Evolutionary conservation across 345 rosid genomes (phyloP), one percentile per base, ranked within the genome.

Genomic region (Eucalyptus curtisii): DNA sequence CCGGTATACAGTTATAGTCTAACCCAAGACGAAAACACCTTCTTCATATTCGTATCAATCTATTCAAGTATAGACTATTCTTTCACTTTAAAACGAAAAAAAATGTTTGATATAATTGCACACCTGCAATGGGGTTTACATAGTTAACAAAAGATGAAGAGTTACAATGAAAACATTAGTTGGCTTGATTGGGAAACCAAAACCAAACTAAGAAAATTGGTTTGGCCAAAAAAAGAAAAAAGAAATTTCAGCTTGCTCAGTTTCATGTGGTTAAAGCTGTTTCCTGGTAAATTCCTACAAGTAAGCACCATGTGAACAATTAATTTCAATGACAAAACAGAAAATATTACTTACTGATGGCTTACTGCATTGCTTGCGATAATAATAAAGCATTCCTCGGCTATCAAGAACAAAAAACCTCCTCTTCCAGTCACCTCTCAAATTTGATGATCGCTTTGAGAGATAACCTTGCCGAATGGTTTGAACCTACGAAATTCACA

Each of bases 391-490:
- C 98, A 98, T 94, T 89, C 99, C 99, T 33, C 99, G 96, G 92
- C 99, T 98, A 92, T 98, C 99, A 90, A 98, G 98, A 89, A 98
- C 99, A 94, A 98, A 98, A 94, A 98, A 98, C 87, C 99, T 95
- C 90, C 99, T 93, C 93, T 98, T 98, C 99, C 99, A 98, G 94
- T 98, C 99, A 91, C 98, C 99, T 93, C 99, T 96, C 92, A 98
- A 92, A 90, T 92, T 98, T 86, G 99, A 96, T 84, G 99, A 98
- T 37, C 99, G 96, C 91, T 98, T 98, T 90, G 99, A 98, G 88
- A 98, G 96, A 93, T 98, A 98, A 44, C 99, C 99, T 92, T 97
- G 99, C 81, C 99, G 95, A 86, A 98, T 98, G 31, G 99, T 98
- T 94, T 98, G 98, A 89, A 98, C 99, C 99, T 97, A 94, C 49